Percentiles rank a stretch among this genome's conserved stretches.
Conservation (phyloP, 306 rosid species). For the Vicia sativa region DNA sequence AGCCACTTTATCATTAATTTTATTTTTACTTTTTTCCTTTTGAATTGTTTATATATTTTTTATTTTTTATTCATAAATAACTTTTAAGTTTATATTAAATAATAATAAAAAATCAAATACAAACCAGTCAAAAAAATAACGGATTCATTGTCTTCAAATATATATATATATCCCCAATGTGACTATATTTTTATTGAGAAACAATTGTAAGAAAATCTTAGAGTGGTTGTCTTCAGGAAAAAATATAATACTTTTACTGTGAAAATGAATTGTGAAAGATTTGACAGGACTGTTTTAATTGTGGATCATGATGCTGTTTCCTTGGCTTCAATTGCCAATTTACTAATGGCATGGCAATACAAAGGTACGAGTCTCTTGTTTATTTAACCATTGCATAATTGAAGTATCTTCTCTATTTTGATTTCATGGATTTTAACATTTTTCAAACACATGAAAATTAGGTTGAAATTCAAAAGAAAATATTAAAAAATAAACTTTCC, state of each 20-base stretch:
- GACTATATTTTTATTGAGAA: too few species aligned
- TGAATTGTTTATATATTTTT: neutral
- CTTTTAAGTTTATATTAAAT: too few species aligned
- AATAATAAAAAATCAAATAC: too few species aligned
- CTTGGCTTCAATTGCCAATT: slow-evolving; percentile 47
- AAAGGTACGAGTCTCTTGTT: slow-evolving; percentile 47
- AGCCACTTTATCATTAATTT: neutral
- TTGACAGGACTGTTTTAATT: slow-evolving; percentile 50
- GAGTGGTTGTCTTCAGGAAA: neutral
- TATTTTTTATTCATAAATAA: too few species aligned
- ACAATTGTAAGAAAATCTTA: neutral
- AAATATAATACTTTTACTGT: neutral
- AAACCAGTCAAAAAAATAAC: too few species aligned
- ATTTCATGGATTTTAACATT: neutral
- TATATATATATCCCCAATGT: too few species aligned
- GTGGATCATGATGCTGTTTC: slow-evolving; percentile 68
- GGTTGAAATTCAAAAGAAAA: neutral
- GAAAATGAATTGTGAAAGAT: slow-evolving; percentile 41
- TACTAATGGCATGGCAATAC: slow-evolving; percentile 55
- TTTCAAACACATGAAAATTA: neutral
- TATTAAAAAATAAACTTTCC: too few species aligned
- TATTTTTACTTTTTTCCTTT: neutral
- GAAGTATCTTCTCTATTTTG: neutral
- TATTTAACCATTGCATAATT: neutral
- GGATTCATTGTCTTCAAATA: too few species aligned